A percentile compares a stretch with the other conserved stretches of the same genome.
Evolutionary conservation across 805 yeast species (phyloP).

Genomic region (Zygoascus bituminiphila): DNA sequence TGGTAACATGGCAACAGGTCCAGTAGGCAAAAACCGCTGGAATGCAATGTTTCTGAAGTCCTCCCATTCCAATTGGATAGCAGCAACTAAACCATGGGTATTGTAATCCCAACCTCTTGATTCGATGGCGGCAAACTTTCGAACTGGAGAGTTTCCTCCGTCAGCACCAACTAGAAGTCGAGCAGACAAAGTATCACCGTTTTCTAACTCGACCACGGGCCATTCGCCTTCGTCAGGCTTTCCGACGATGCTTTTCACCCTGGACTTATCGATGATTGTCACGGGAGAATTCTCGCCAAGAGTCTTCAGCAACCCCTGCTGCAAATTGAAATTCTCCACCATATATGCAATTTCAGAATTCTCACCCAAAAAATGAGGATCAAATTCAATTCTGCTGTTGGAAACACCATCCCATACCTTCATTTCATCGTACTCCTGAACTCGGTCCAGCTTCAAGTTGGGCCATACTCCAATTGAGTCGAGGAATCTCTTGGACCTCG

Average conservation of each 20-base stretch:
- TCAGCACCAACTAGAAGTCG: conserved; percentile 90
- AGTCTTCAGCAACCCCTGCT: conserved; percentile 56
- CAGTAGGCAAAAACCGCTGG: conserved; percentile 87
- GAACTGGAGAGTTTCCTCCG: conserved; percentile 89
- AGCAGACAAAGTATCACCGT: conserved; percentile 56
- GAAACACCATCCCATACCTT: conserved; percentile 81
- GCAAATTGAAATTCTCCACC: conserved; percentile 84
- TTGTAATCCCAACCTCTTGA: conserved; percentile 90
- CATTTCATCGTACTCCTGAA: conserved; percentile 72
- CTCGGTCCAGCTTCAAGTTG: conserved; percentile 56
- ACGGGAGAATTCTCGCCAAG: conserved; percentile 36
- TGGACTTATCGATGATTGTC: conserved; percentile 29
- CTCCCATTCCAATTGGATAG: conserved; percentile 65
- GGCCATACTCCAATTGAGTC: conserved; percentile 71
- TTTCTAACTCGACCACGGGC: conserved; percentile 66
- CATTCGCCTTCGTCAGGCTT: conserved; percentile 31
- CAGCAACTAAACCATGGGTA: conserved; percentile 88
- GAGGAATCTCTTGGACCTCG: conserved; percentile 61
- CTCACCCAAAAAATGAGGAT: conserved; percentile 33
- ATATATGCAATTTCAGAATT: conserved; percentile 54
- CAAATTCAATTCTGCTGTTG: conserved; percentile 60
- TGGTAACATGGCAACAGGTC: conserved; percentile 89
- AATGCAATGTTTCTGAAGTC: conserved; percentile 71
- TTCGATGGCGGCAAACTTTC: conserved; percentile 70
- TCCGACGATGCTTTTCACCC: conserved; percentile 49